A percentile compares a stretch with the other conserved stretches of the same genome.
These are phyloP conservation scores for Heritiera fomes DNA, from an alignment of 345 rosid genomes.

Conservation along the genomic window DNA sequence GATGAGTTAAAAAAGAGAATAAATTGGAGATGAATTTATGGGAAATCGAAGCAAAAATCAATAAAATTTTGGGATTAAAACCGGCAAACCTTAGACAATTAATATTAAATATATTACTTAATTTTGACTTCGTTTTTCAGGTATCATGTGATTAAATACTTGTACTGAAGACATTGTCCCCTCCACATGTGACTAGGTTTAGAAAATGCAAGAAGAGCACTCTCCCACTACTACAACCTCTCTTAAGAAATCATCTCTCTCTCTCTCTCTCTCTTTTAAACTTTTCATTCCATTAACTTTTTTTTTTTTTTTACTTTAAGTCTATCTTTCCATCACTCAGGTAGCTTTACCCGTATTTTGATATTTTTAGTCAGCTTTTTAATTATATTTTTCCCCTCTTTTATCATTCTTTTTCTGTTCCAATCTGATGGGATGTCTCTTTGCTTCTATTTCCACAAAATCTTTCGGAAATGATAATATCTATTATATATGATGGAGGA, in stretches of 20 bases:
- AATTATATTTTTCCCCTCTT: not conserved
- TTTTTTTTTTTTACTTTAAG: not conserved
- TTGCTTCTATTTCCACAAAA: not conserved
- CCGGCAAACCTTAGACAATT: not conserved
- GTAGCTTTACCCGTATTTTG: not conserved
- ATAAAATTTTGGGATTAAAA: not conserved
- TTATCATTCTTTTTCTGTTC: not conserved
- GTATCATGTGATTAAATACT: constrained; percentile 20
- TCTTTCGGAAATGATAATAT: too few species aligned
- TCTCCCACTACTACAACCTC: not conserved
- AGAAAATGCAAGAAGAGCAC: not conserved
- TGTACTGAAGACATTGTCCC: constrained; percentile 26
- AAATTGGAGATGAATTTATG: not conserved
- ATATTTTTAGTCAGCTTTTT: not conserved
- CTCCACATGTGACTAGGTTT: constrained; percentile 33
- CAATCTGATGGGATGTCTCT: constrained; percentile 14
- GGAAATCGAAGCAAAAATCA: not conserved
- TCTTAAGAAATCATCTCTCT: constrained; percentile 1
- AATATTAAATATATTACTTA: not conserved
- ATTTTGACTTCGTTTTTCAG: not conserved
- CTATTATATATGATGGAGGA: too few species aligned
- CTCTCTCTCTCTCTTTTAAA: not conserved
- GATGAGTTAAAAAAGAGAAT: not conserved
- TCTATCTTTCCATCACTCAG: constrained; percentile 1
- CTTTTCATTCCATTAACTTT: not conserved